A percentile compares a stretch with the other conserved stretches of the same genome.
phyloP scores from a whole-genome alignment of 805 yeast species.

The Ogataea paradorogensis region DNA sequence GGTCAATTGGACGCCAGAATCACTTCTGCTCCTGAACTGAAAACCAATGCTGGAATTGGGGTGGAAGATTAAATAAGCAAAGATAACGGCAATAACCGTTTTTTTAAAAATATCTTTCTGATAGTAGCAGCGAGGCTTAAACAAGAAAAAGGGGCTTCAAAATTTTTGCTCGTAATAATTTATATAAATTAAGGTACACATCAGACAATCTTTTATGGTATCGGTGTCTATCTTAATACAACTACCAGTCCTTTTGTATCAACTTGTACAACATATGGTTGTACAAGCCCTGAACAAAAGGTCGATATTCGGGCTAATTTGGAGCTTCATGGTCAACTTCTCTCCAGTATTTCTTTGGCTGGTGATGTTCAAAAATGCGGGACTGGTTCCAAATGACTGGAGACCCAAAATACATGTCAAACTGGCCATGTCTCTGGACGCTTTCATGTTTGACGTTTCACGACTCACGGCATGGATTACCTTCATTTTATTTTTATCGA shows the following conservation, averaged over 20 bases:
- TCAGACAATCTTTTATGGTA: conserved; percentile 1
- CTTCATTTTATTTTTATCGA: conserved; percentile 9
- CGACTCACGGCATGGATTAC: conserved; percentile 24
- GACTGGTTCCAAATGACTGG: conserved; percentile 48
- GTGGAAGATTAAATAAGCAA: conserved; percentile 3
- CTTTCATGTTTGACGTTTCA: conserved; percentile 33
- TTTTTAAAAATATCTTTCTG: no score
- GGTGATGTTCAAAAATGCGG: conserved; percentile 56
- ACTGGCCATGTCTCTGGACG: conserved; percentile 43
- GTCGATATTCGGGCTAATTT: conserved; percentile 32
- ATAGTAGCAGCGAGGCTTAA: background rate
- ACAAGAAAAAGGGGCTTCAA: background rate
- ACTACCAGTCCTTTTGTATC: conserved; percentile 14
- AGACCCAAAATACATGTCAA: conserved; percentile 55
- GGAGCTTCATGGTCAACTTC: conserved; percentile 50
- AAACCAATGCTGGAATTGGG: conserved; percentile 7
- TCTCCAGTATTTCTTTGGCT: conserved; percentile 55
- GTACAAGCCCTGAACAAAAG: conserved; percentile 19
- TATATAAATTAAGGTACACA: no score
- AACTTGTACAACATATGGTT: conserved; percentile 16
- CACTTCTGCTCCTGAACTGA: conserved; percentile 5
- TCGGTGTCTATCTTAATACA: conserved; percentile 7
- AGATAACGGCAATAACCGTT: background rate
- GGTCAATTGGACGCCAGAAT: conserved; percentile 4
- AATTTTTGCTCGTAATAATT: background rate